A percentile compares a stretch with the other conserved stretches of the same genome.
These are phyloP conservation scores for Diaporthe amygdali DNA, from an alignment of 2,329 filamentous ascomycete species.

Conservation along the genomic window DNA sequence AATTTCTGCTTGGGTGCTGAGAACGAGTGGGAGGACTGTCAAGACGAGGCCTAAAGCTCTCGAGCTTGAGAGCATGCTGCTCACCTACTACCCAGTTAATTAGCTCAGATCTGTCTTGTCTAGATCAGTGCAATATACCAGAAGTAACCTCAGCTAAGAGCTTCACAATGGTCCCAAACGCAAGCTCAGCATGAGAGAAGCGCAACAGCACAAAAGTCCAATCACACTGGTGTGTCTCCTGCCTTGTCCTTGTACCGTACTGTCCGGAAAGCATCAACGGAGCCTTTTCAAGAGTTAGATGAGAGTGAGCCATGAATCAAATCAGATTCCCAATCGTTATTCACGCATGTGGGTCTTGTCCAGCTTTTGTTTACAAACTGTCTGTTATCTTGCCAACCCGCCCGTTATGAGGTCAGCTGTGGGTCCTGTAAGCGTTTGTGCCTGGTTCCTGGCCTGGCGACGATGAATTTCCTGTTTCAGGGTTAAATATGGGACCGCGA, in stretches of 20 bases:
- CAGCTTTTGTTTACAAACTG: not conserved
- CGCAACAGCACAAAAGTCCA: not conserved
- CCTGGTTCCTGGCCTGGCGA: not conserved
- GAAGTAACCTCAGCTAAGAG: not conserved
- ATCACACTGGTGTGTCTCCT: not conserved
- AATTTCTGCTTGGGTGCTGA: not conserved
- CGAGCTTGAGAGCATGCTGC: not conserved
- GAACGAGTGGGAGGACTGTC: not conserved
- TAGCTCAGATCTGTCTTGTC: not conserved
- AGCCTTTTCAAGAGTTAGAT: not conserved
- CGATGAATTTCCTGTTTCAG: not conserved
- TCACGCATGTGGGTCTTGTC: not conserved
- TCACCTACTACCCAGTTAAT: too few relatives aligned
- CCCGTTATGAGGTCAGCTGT: not conserved
- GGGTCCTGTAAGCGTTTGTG: not conserved
- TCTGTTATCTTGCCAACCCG: not conserved
- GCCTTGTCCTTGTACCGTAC: not conserved
- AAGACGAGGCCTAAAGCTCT: not conserved
- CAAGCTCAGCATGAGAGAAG: not conserved
- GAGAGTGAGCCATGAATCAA: not conserved
- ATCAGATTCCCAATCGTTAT: not conserved
- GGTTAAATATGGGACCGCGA: not conserved
- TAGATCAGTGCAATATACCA: not conserved
- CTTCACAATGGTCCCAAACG: not conserved
- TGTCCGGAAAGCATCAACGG: not conserved